Base-by-base conservation (phyloP, 1,284 basidiomycete species). In the Crepidotus sp. region DNA sequence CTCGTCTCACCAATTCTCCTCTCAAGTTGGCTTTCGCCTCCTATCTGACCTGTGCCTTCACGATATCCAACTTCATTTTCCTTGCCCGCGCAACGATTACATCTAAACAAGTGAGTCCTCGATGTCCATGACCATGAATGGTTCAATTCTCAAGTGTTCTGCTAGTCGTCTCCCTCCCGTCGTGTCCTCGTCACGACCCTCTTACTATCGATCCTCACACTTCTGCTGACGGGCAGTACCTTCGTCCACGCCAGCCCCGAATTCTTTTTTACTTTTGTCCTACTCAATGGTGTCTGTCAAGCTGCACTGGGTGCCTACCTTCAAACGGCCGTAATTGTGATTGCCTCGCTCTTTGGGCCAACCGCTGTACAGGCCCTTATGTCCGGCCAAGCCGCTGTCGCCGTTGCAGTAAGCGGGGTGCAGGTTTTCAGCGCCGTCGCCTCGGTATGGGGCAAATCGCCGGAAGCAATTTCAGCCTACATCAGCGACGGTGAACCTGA, bases 331-430 rank as follows among this genome's bases (percentile, higher is more conserved):
- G 66, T 80, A 36, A 72, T 81, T 26, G 82, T 80, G 1, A 71
- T 82, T 21, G 83, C 83, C 4, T 81, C 86, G 0, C 63, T 83
- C 11, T 85, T 87, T 45, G 85, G 85, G 0, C 72, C 77, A 6
- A 57, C 68, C 9, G 76, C 76, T 6, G 71, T 89, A 48, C 83
- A 86, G 59, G 65, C 77, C 6, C 67, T 80, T 56, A 74, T 88
- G 69, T 73, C 83, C 1, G 85, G 86, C 6, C 84, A 89, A 56
- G 85, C 82, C 3, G 81, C 80, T 0, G 74, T 87, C 0, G 86
- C 77, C 0, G 82, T 89, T 4, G 76, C 72, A 2, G 77, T 89
- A 42, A 83, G 81, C 51, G 65, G 67, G 1, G 76, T 87, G 0
- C 83, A 89, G 55, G 73, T 85, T n/a, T 55, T 77, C 33, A 82